These are phyloP conservation scores for Echinosophora koreensis DNA, from an alignment of 306 rosid genomes.

Conservation along the genomic window DNA sequence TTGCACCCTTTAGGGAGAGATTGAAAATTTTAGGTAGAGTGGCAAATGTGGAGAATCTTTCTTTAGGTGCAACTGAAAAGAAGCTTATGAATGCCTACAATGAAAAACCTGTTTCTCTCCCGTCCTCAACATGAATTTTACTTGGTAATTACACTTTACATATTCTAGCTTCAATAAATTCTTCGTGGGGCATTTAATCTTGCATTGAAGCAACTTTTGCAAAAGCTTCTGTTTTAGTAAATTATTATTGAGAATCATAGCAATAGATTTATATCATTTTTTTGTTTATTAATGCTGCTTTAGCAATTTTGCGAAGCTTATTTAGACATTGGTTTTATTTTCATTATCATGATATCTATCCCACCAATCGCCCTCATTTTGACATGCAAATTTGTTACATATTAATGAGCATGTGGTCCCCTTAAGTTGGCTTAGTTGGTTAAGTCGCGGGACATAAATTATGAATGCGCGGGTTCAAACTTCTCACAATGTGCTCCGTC, in stretches of 20 bases:
- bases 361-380: neutral
- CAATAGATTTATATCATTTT: neutral
- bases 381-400: neutral
- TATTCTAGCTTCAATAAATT: conserved; percentile 7
- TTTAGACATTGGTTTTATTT: conserved; percentile 10
- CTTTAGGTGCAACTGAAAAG: conserved; percentile 78
- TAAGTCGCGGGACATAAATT: too few species aligned
- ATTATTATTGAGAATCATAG: neutral
- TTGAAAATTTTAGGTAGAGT: conserved; percentile 85
- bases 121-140: conserved; percentile 98
- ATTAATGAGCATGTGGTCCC: neutral
- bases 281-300: neutral
- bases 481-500: too few species aligned
- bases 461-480: too few species aligned
- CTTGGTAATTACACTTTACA: conserved; percentile 60
- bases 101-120: conserved; percentile 96
- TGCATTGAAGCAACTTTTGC: conserved; percentile 2
- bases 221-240: neutral
- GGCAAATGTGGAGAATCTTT: conserved; percentile 85
- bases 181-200: neutral
- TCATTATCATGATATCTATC: conserved; percentile 28
- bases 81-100: conserved; percentile 92
- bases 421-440: too few species aligned
- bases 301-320: conserved; percentile 19
- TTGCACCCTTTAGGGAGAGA: conserved; percentile 92